phyloP scores from a whole-genome alignment of 164 flowering plant genomes.

The Magnolia officinalis region DNA sequence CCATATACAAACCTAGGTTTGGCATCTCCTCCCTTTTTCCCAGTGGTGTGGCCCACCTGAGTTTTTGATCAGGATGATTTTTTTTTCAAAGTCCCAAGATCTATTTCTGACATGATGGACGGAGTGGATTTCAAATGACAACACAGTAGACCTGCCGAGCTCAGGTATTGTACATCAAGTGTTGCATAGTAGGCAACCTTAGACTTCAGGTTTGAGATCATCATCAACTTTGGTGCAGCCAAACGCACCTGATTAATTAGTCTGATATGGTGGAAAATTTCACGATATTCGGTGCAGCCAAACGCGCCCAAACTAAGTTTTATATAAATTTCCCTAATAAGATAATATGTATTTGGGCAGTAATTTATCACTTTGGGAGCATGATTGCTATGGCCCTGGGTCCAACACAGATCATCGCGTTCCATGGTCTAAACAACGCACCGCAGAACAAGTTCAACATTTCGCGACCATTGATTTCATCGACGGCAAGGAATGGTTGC shows the following conservation, averaged over 20 bases:
- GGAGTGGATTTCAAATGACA: too few species aligned
- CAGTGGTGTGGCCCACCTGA: too few species aligned
- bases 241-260: neutral
- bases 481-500: slow-evolving; percentile 75
- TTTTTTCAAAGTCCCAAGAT: too few species aligned
- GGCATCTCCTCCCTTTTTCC: too few species aligned
- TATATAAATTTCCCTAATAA: neutral
- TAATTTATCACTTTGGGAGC: slow-evolving; percentile 58
- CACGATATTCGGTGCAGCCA: neutral
- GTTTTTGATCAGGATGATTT: too few species aligned
- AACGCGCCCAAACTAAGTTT: neutral
- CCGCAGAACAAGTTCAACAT: slow-evolving; percentile 46
- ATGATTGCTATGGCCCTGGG: slow-evolving; percentile 74
- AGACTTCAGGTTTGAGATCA: neutral
- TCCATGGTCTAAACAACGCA: slow-evolving; percentile 55
- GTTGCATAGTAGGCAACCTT: too few species aligned
- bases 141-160: too few species aligned
- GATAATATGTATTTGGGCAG: slow-evolving; percentile 29
- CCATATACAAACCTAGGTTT: too few species aligned
- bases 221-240: too few species aligned
- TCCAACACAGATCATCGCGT: slow-evolving; percentile 31
- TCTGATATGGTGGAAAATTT: neutral
- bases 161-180: too few species aligned
- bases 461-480: slow-evolving; percentile 59
- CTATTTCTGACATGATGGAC: too few species aligned